A percentile compares a stretch with the other conserved stretches of the same genome.
These are phyloP conservation scores for Kodamaea hsintzibuensis DNA, from an alignment of 805 yeast species.

Conservation along the genomic window DNA sequence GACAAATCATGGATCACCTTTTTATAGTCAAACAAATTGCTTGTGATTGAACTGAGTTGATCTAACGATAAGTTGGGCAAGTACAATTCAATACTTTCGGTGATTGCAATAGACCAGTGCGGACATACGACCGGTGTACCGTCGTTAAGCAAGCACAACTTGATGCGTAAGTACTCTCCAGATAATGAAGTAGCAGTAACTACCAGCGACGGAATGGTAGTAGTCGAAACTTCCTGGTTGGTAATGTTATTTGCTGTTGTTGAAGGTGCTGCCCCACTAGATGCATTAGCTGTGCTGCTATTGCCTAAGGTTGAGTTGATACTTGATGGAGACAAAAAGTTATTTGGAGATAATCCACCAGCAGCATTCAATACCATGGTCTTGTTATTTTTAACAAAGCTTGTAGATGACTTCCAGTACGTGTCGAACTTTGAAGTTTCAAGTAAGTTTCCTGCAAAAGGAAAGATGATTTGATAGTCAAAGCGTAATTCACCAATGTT, in stretches of 20 bases:
- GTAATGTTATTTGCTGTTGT: conserved; percentile 5
- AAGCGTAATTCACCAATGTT: conserved; percentile 80
- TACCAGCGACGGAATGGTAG: conserved; percentile 50
- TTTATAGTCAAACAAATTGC: conserved; percentile 40
- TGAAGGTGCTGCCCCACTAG: not conserved
- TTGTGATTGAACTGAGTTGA: conserved; percentile 43
- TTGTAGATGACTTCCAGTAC: conserved; percentile 89
- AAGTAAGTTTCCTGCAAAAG: conserved; percentile 80
- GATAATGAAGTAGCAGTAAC: conserved; percentile 89
- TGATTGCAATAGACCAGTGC: conserved; percentile 52
- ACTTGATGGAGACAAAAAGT: conserved; percentile 38
- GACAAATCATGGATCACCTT: conserved; percentile 41
- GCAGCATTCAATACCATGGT: conserved; percentile 34
- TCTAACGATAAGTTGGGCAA: conserved; percentile 57
- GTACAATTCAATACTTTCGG: conserved; percentile 55
- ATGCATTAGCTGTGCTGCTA: conserved; percentile 6
- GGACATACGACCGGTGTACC: conserved; percentile 87
- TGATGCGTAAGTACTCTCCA: conserved; percentile 73
- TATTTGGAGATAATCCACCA: conserved; percentile 43
- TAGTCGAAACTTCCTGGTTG: conserved; percentile 11
- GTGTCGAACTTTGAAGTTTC: conserved; percentile 94
- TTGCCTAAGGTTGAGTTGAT: conserved; percentile 17
- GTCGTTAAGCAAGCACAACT: conserved; percentile 73
- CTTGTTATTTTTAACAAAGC: conserved; percentile 41
- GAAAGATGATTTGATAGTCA: conserved; percentile 79